phyloP scores from a whole-genome alignment of 2,329 filamentous ascomycete species.

The Capronia epimyces region DNA sequence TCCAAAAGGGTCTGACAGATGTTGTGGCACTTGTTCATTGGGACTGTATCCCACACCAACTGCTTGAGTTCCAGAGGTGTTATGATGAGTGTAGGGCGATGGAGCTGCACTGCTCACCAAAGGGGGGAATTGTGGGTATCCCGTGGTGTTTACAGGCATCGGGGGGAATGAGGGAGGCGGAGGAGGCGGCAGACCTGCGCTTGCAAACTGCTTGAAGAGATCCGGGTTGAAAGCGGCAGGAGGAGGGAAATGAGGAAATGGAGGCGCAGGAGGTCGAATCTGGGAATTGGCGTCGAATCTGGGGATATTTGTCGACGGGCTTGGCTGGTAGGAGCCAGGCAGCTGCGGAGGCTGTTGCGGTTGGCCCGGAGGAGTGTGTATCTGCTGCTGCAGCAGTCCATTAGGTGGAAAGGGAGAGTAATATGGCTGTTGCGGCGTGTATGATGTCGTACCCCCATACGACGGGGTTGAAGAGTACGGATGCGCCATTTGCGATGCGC shows the following conservation, averaged over 20 bases:
- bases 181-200: slow-evolving; percentile 19
- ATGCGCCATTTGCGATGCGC: slow-evolving; percentile 33
- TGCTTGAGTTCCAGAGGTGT: slow-evolving; percentile 1
- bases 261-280: slow-evolving; percentile 24
- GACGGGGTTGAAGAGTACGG: slow-evolving; percentile 36
- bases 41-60: slow-evolving; percentile 7
- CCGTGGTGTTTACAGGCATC: slow-evolving; percentile 17
- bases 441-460: slow-evolving; percentile 28
- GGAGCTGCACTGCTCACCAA: slow-evolving; percentile 11
- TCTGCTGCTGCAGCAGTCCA: slow-evolving; percentile 26
- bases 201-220: slow-evolving; percentile 27
- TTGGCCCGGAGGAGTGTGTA: slow-evolving; percentile 21
- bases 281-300: slow-evolving; percentile 27
- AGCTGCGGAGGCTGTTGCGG: slow-evolving; percentile 15
- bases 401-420: slow-evolving; percentile 28
- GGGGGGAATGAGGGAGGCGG: slow-evolving; percentile 22
- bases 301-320: slow-evolving; percentile 8
- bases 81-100: slow-evolving; percentile 19
- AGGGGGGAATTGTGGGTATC: slow-evolving; percentile 21
- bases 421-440: slow-evolving; percentile 30
- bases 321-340: slow-evolving; percentile 10
- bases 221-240: slow-evolving; percentile 25
- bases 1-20: slow-evolving; percentile 4
- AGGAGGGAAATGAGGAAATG: slow-evolving; percentile 30
- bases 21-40: slow-evolving; percentile 11